These are phyloP conservation scores for Toxoplasma gondii DNA, from an alignment of 169 alveolate species.

Conservation along the genomic window DNA sequence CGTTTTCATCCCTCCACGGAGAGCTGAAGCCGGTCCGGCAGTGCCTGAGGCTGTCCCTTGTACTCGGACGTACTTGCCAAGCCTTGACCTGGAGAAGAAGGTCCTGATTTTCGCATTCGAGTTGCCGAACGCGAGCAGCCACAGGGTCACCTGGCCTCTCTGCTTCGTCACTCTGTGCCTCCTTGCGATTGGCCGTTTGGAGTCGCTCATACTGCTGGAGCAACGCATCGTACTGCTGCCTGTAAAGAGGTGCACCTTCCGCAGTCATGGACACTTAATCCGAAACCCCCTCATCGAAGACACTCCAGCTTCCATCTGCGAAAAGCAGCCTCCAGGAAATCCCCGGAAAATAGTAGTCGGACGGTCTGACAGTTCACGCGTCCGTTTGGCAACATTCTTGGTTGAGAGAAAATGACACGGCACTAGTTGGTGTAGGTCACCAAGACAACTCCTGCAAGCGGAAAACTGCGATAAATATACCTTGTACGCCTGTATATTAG, in stretches of 20 bases:
- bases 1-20: background rate
- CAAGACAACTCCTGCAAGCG: no score
- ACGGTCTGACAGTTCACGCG: background rate
- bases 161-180: constrained; percentile 36
- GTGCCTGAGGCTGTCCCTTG: no score
- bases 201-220: constrained; percentile 24
- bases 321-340: background rate
- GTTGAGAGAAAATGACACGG: no score
- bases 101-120: constrained; percentile 55
- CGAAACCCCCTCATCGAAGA: background rate
- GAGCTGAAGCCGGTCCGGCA: background rate
- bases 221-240: constrained; percentile 16
- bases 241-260: background rate
- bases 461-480: no score
- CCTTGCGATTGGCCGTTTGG: background rate
- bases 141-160: constrained; percentile 22
- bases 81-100: constrained; percentile 46
- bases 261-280: background rate
- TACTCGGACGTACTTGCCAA: constrained; percentile 37
- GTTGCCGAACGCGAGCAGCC: constrained; percentile 27
- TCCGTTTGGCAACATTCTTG: background rate
- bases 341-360: background rate
- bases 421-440: no score
- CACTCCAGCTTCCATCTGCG: background rate
- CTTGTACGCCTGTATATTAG: no score